A percentile compares a stretch with the other conserved stretches of the same genome.
These are phyloP conservation scores for Blastocladiella emersonii DNA, from an alignment of 371 early-diverging fungal genomes.

Conservation along the genomic window DNA sequence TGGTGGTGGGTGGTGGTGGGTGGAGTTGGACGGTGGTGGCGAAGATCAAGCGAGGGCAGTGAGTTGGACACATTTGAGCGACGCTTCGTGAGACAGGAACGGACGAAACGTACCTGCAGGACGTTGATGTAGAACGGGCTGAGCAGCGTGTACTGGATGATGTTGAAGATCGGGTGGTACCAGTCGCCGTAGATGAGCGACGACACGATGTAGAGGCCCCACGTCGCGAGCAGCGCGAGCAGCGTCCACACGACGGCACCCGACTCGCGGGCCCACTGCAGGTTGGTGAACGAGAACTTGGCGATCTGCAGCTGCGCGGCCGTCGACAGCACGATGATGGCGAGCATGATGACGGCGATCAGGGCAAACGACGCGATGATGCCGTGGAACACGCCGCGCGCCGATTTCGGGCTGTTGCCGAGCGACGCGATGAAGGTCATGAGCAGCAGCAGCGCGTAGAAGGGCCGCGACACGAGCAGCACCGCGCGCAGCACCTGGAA, in stretches of 20 bases:
- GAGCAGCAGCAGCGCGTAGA: constrained; percentile 49
- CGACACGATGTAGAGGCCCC: constrained; percentile 47
- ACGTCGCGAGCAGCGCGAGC: constrained; percentile 34
- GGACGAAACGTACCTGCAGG: too few species aligned
- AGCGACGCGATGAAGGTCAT: constrained; percentile 49
- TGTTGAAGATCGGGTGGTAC: constrained; percentile 47
- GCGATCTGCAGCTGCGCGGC: background rate
- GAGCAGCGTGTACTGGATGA: constrained; percentile 42
- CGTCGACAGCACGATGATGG: constrained; percentile 16
- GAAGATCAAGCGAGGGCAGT: too few species aligned
- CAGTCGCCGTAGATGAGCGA: constrained; percentile 44
- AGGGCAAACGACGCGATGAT: constrained; percentile 40
- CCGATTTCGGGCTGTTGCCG: constrained; percentile 67
- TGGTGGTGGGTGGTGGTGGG: too few species aligned
- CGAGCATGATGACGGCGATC: constrained; percentile 41
- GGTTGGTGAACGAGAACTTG: background rate
- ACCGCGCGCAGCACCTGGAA: background rate
- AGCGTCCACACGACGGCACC: background rate
- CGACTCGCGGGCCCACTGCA: background rate
- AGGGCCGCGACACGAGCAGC: constrained; percentile 21
- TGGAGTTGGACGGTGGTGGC: too few species aligned
- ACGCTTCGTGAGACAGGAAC: too few species aligned
- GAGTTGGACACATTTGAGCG: too few species aligned
- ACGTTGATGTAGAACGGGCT: constrained; percentile 45
- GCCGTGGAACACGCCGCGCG: constrained; percentile 44